These are phyloP conservation scores for Andrographis paniculata DNA, from an alignment of 305 asterid genomes.

Conservation along the genomic window DNA sequence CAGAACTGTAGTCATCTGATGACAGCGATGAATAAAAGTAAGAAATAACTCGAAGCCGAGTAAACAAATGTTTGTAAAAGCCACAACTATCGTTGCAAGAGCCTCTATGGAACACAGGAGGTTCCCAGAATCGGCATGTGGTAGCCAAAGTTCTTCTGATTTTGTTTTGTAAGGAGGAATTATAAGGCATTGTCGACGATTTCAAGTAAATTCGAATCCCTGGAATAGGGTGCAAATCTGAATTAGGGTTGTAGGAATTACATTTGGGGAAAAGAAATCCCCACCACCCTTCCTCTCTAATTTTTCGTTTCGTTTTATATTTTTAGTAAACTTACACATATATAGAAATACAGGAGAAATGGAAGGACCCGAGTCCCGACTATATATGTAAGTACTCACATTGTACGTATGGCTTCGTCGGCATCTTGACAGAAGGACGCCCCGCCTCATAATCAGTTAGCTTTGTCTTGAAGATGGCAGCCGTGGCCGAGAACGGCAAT, in stretches of 20 bases:
- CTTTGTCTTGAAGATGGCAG: slow-evolving; percentile 21
- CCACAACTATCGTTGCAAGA: slow-evolving; percentile 6
- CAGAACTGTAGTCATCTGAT: slow-evolving; percentile 9
- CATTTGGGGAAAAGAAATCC: no score
- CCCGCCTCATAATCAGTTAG: neutral
- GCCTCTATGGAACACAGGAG: slow-evolving; percentile 12
- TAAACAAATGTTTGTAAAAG: slow-evolving; percentile 1
- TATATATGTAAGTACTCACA: no score
- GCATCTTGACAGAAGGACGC: neutral
- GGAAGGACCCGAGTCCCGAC: no score
- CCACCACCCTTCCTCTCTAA: no score
- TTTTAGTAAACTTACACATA: no score
- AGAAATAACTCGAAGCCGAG: slow-evolving; percentile 23
- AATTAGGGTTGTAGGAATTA: no score
- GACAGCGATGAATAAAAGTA: slow-evolving; percentile 22
- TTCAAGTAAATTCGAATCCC: neutral
- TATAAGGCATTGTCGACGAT: neutral
- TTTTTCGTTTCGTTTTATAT: no score
- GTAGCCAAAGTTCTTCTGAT: neutral
- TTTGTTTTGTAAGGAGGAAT: neutral
- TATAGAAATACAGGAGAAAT: no score
- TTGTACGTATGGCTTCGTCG: neutral
- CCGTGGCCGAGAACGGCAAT: slow-evolving; percentile 41
- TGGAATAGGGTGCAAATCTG: no score
- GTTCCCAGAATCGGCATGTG: slow-evolving; percentile 12